phyloP scores from a whole-genome alignment of 495 filamentous ascomycete species.

The Neurospora sp. region DNA sequence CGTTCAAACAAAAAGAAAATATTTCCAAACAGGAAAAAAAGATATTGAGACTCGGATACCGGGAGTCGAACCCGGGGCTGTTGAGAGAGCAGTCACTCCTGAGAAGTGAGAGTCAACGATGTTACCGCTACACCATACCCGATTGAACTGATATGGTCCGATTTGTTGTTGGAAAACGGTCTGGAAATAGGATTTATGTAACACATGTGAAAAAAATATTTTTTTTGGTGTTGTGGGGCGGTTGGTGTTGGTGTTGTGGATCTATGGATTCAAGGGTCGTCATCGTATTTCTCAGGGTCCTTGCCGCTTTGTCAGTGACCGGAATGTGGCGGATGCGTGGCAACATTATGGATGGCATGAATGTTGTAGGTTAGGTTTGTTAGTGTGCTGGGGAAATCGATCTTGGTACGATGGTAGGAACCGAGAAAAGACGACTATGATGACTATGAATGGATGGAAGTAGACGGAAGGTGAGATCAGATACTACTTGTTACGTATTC shows the following conservation, averaged over 20 bases:
- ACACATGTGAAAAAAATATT: no score
- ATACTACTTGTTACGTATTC: neutral
- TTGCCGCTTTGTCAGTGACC: neutral
- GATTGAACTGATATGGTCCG: neutral
- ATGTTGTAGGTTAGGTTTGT: neutral
- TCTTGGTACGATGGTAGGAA: neutral
- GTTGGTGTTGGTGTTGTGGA: neutral
- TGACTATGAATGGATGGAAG: neutral
- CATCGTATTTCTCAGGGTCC: neutral
- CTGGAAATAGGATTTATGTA: neutral
- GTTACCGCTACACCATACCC: neutral
- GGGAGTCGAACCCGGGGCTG: neutral
- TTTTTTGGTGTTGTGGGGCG: neutral
- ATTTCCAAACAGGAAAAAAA: neutral
- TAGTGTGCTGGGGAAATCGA: neutral
- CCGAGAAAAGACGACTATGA: neutral
- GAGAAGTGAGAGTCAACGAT: neutral
- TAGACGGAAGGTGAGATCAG: neutral
- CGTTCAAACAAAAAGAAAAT: neutral
- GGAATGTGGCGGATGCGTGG: neutral
- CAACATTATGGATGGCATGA: neutral
- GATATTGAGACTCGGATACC: neutral
- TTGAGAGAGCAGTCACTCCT: neutral
- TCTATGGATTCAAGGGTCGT: neutral
- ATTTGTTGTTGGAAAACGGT: neutral